A percentile compares a stretch with the other conserved stretches of the same genome.
phyloP scores from a whole-genome alignment of 176 grass and related monocot genomes.

The Calamus simplicifolius region DNA sequence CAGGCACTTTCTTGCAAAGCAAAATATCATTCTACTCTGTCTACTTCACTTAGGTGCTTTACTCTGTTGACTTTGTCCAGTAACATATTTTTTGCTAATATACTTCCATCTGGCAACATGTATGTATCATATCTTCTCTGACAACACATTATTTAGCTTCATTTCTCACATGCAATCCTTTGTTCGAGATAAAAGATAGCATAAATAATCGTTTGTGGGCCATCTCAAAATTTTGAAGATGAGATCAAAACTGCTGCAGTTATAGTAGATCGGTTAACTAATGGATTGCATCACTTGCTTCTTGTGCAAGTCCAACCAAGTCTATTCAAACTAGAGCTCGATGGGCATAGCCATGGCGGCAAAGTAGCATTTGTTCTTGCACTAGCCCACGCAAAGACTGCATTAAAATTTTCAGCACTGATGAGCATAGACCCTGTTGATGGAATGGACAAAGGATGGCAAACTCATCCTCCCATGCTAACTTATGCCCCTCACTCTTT shows the following conservation, averaged over 20 bases:
- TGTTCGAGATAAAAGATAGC: no score
- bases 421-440: slow-evolving; percentile 80
- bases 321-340: slow-evolving; percentile 35
- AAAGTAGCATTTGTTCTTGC: slow-evolving; percentile 74
- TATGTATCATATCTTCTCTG: no score
- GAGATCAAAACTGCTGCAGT: slow-evolving; percentile 59
- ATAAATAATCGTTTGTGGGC: no score
- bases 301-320: slow-evolving; percentile 18
- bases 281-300: slow-evolving; percentile 29
- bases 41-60: no score
- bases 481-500: slow-evolving; percentile 22
- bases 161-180: no score
- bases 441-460: slow-evolving; percentile 50
- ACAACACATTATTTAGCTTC: no score
- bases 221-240: background rate
- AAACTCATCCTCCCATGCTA: slow-evolving; percentile 64
- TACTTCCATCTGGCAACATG: no score
- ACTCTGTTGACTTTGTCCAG: no score
- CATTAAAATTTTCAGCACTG: slow-evolving; percentile 37
- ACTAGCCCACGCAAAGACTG: slow-evolving; percentile 27
- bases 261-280: slow-evolving; percentile 47
- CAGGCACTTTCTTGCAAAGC: no score
- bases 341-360: slow-evolving; percentile 75
- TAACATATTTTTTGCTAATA: no score
- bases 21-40: no score